Base-by-base conservation (phyloP, 116 monocot genomes). In the Papilionanthe hybrid region DNA sequence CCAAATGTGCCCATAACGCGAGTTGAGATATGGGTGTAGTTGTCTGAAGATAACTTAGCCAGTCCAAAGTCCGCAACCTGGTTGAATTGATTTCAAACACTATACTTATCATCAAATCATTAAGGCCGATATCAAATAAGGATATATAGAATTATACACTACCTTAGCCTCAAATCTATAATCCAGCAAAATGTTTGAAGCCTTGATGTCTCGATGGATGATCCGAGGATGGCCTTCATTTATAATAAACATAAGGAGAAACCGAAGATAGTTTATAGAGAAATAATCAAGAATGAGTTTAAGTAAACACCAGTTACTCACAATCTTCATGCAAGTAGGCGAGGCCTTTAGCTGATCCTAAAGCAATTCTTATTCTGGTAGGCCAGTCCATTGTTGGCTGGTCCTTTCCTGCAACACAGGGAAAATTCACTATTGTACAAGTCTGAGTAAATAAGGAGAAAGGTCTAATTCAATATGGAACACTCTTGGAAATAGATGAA, bases 1-100 rank as follows among this genome's bases (percentile, higher is more conserved):
- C 92, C 92, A 25, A 92, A 92, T 41, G 92, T 92, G 43, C 92
- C 92, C 92, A 92, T 92, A 74, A 92, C 85, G 7, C 92, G 87
- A 0, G 92, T 92, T 0, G 92, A 92, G 76, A 92, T 82, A 78
- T 92, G 92, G 7, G 90, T 92, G 76, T 88, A 32, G 22, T 86
- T 92, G 68, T 89, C 92, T 5, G 80, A 72, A 7, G 89, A 72
- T 37, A 92, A 77, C 82, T 92, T 92, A 1, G 92, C 92, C 80
- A 92, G 67, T 78, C 92, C 92, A 75, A 92, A 92, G 15, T 92
- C 92, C 2, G 92, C 89, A 74, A 89, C 92, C 91, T 91, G 83
- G 2, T n/a, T 19, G 25, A 25, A 60, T 53, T 23, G 43, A 73
- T 43, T n/a, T 18, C 73, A 73, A n/a, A 73, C 73, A 42, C 9